Conservation (phyloP, 1,139 yeast species). For the Hyphopichia burtonii region DNA sequence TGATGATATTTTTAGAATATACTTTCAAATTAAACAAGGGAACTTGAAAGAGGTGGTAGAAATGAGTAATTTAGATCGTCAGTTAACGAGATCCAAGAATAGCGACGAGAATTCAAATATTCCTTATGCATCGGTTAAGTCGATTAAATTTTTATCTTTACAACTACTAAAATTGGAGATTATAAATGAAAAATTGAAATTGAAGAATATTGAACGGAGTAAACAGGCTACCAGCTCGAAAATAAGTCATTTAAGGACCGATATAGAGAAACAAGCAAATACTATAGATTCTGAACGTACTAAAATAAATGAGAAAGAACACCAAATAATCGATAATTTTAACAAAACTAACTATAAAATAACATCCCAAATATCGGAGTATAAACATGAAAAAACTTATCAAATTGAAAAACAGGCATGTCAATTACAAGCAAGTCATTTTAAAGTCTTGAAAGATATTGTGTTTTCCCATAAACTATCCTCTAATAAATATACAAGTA, state of each 20-base stretch:
- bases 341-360: constrained; percentile 7
- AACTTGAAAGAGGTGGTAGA: not conserved
- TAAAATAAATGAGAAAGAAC: constrained; percentile 9
- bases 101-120: constrained; percentile 2
- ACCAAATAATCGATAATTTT: constrained; percentile 7
- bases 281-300: constrained; percentile 8
- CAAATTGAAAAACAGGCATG: constrained; percentile 31
- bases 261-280: constrained; percentile 7
- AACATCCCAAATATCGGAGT: constrained; percentile 14
- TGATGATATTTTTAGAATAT: constrained; percentile 24
- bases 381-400: constrained; percentile 19
- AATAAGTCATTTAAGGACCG: constrained; percentile 12
- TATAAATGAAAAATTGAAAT: constrained; percentile 21
- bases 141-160: constrained; percentile 40
- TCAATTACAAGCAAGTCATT: constrained; percentile 24
- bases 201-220: constrained; percentile 22
- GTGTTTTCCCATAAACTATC: constrained; percentile 14
- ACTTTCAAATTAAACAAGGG: constrained; percentile 13
- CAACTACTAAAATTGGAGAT: constrained; percentile 44
- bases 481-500: not conserved
- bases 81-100: constrained; percentile 1
- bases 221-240: constrained; percentile 13
- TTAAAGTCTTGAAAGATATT: constrained; percentile 25
- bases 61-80: not conserved
- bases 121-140: constrained; percentile 23